phyloP scores from a whole-genome alignment of 2,329 filamentous ascomycete species.

The Diaporthe australafricana region DNA sequence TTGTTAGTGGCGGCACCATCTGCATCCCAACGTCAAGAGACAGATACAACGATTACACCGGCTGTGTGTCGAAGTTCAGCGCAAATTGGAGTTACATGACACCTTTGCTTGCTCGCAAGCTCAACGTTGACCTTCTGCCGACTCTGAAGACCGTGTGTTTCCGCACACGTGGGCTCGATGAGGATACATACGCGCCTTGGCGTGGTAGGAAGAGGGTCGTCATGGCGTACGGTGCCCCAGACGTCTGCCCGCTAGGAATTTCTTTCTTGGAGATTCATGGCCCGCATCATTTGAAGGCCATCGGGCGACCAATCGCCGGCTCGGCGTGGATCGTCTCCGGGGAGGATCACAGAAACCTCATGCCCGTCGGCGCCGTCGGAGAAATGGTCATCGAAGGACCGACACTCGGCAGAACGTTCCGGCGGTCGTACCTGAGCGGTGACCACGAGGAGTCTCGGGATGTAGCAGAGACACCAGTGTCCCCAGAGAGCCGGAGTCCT shows the following conservation, averaged over 20 bases:
- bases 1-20: conserved; percentile 68
- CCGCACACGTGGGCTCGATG: conserved; percentile 61
- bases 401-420: conserved; percentile 52
- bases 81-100: conserved; percentile 68
- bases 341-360: conserved; percentile 60
- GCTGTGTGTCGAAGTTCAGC: conserved; percentile 61
- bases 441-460: conserved; percentile 26
- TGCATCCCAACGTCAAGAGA: conserved; percentile 67
- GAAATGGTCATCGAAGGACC: conserved; percentile 66
- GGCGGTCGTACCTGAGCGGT: conserved; percentile 21
- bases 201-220: conserved; percentile 57
- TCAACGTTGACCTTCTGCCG: conserved; percentile 51
- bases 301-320: conserved; percentile 61
- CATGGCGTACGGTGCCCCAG: conserved; percentile 63
- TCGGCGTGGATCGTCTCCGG: conserved; percentile 65
- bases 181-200: conserved; percentile 61
- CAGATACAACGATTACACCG: conserved; percentile 60
- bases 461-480: conserved; percentile 43
- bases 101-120: conserved; percentile 64
- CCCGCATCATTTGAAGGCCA: conserved; percentile 52
- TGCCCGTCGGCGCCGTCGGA: conserved; percentile 61
- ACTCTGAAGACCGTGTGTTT: conserved; percentile 57
- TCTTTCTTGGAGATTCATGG: conserved; percentile 58
- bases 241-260: conserved; percentile 63
- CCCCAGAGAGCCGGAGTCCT: conserved; percentile 46